Evolutionary conservation across 805 yeast species (phyloP).

Genomic region (Scheffersomyces coipomensis): DNA sequence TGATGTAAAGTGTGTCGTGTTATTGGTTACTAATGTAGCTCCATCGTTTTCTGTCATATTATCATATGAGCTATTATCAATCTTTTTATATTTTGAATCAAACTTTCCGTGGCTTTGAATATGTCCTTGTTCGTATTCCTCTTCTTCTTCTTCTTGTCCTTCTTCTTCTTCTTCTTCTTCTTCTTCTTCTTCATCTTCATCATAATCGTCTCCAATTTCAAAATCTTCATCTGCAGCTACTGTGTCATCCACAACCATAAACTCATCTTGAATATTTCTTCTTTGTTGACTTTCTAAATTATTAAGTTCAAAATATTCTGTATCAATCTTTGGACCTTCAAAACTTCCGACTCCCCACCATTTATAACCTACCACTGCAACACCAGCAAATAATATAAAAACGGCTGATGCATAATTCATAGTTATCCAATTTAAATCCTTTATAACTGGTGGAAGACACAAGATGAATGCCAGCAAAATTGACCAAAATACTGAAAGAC

Average conservation of each 20-base stretch:
- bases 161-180: conserved; percentile 4
- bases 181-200: conserved; percentile 10
- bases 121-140: neutral
- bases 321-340: conserved; percentile 60
- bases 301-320: conserved; percentile 39
- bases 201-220: conserved; percentile 15
- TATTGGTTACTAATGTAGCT: no score
- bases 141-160: neutral
- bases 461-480: conserved; percentile 55
- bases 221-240: conserved; percentile 11
- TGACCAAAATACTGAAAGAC: conserved; percentile 60
- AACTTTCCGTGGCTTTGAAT: no score
- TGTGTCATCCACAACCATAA: conserved; percentile 15
- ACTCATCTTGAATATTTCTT: conserved; percentile 10
- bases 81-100: no score
- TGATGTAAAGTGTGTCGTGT: no score
- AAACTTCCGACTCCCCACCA: conserved; percentile 64
- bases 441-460: conserved; percentile 69
- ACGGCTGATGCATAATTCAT: conserved; percentile 73
- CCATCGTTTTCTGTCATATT: no score
- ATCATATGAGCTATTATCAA: no score
- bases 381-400: conserved; percentile 43
- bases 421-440: conserved; percentile 29
- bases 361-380: conserved; percentile 52
- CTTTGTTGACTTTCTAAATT: conserved; percentile 22